Evolutionary conservation across 148 eudicot species (phyloP).

Genomic region (Diospyros lotus): DNA sequence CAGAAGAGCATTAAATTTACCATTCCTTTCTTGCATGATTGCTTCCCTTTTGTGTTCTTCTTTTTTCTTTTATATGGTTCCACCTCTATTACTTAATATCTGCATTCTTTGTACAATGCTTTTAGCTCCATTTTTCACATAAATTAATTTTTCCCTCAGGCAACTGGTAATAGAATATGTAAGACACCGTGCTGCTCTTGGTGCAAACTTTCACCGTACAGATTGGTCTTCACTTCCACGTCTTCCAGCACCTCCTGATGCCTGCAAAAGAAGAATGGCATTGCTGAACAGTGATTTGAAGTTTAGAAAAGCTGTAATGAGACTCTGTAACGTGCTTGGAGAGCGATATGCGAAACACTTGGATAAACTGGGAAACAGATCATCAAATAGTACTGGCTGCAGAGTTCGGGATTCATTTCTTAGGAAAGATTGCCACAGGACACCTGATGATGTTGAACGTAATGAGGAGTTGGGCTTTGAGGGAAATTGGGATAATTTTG

Average conservation of each 20-base stretch:
- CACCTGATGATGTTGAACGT: constrained; percentile 18
- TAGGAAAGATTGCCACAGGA: constrained; percentile 20
- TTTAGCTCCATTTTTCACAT: background rate
- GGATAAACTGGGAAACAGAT: constrained; percentile 28
- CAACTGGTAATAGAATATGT: constrained; percentile 68
- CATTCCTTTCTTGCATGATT: background rate
- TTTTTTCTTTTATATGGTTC: background rate
- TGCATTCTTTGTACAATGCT: constrained; percentile 7
- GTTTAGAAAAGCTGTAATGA: constrained; percentile 66
- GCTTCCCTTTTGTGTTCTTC: background rate
- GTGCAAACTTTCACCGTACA: constrained; percentile 65
- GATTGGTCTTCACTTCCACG: constrained; percentile 62
- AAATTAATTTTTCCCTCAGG: constrained; percentile 34
- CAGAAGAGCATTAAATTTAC: background rate
- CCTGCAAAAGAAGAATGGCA: constrained; percentile 80
- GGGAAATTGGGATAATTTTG: constrained; percentile 76
- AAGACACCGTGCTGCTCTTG: constrained; percentile 75
- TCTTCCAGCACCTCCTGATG: constrained; percentile 70
- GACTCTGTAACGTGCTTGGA: constrained; percentile 70
- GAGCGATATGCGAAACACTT: constrained; percentile 63
- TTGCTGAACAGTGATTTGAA: constrained; percentile 38
- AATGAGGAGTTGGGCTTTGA: constrained; percentile 23
- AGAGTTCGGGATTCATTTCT: constrained; percentile 18
- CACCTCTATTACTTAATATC: background rate
- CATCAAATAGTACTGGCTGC: constrained; percentile 12